phyloP scores from a whole-genome alignment of 495 filamentous ascomycete species.

The Cenococcum geophilum region DNA sequence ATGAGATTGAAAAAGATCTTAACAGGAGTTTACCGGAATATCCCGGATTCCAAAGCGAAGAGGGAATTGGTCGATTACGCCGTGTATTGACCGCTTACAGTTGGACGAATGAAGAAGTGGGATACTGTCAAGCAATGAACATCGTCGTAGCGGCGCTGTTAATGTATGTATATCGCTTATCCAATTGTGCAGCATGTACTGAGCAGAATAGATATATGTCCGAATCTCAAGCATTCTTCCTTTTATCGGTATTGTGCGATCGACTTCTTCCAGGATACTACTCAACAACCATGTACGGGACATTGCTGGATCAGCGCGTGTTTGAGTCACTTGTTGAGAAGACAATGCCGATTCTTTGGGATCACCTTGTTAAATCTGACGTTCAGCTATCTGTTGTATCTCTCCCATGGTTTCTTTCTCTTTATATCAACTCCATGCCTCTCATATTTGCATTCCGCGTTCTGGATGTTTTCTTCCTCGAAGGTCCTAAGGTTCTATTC shows the following conservation, averaged over 20 bases:
- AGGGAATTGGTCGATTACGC: constrained; percentile 84
- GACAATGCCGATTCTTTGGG: constrained; percentile 98
- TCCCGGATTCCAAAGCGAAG: constrained; percentile 91
- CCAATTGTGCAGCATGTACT: constrained; percentile 26
- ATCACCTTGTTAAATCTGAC: constrained; percentile 88
- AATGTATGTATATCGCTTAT: constrained; percentile 51
- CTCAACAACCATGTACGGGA: constrained; percentile 97
- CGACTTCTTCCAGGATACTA: constrained; percentile 93
- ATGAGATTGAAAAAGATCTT: constrained; percentile 97
- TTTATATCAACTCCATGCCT: constrained; percentile 99
- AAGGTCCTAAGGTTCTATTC: constrained; percentile 95
- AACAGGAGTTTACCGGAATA: constrained; percentile 96
- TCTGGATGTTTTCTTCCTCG: constrained; percentile 94
- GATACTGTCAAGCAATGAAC: constrained; percentile 99
- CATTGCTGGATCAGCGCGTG: constrained; percentile 89
- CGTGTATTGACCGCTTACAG: constrained; percentile 92
- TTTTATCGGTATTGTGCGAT: constrained; percentile 87
- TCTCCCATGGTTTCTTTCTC: constrained; percentile 92
- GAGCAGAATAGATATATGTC: constrained; percentile 72
- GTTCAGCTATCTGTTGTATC: constrained; percentile 98
- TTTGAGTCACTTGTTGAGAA: constrained; percentile 96
- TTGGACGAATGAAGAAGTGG: constrained; percentile 90
- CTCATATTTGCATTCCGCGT: constrained; percentile 95
- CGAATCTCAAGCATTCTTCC: constrained; percentile 90
- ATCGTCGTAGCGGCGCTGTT: constrained; percentile 93